Evolutionary conservation across 1,284 basidiomycete species (phyloP).

Genomic region (Ustilago crameri): DNA sequence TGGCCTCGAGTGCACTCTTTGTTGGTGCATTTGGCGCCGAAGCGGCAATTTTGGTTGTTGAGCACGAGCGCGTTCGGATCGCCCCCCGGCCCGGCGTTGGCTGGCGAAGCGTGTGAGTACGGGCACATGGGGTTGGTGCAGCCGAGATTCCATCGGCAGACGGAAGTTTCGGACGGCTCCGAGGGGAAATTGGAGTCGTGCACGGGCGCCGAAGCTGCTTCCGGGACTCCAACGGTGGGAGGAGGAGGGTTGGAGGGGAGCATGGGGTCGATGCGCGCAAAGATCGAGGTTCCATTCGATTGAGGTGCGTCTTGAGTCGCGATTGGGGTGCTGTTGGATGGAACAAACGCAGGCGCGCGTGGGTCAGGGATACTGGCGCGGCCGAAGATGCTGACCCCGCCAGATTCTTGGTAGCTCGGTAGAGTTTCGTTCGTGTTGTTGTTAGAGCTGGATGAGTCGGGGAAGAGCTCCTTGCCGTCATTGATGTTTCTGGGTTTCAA

Average conservation of each 20-base stretch:
- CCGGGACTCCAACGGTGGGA: constrained; percentile 1
- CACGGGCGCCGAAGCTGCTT: background rate
- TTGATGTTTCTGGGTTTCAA: background rate
- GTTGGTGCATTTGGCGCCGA: constrained; percentile 52
- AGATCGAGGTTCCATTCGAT: constrained; percentile 37
- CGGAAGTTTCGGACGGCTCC: constrained; percentile 42
- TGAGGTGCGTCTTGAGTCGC: background rate
- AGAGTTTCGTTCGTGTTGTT: background rate
- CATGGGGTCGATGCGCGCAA: constrained; percentile 62
- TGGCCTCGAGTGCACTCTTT: constrained; percentile 62
- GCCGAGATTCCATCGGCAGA: constrained; percentile 58
- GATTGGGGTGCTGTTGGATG: constrained; percentile 6
- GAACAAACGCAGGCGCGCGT: constrained; percentile 57
- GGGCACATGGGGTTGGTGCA: constrained; percentile 65
- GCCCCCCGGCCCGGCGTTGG: constrained; percentile 44
- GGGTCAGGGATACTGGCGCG: constrained; percentile 63
- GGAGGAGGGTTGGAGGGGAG: constrained; percentile 52
- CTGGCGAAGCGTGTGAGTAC: constrained; percentile 63
- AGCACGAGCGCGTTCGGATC: constrained; percentile 60
- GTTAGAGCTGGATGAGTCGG: constrained; percentile 1
- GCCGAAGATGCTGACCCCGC: constrained; percentile 57
- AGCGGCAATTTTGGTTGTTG: constrained; percentile 55
- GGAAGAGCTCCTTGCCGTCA: constrained; percentile 15
- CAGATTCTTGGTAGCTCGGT: constrained; percentile 2
- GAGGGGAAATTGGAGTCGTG: constrained; percentile 48